Base-by-base conservation (phyloP, 2,329 filamentous ascomycete species). In the Trichocomaceae sp. region DNA sequence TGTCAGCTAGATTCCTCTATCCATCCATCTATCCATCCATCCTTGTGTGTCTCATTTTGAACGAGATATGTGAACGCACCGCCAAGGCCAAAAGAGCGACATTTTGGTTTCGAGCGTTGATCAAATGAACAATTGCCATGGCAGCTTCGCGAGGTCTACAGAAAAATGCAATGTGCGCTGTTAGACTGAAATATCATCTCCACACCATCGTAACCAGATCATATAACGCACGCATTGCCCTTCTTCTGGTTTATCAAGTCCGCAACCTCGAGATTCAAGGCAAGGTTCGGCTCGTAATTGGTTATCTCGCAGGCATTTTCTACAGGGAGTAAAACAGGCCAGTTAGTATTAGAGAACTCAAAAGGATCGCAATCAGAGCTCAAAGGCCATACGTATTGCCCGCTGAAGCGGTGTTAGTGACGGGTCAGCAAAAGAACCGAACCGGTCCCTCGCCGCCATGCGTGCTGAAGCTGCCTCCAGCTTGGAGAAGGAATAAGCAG, bases 231-330 rank as follows among this genome's bases (percentile, higher is more conserved):
- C 75, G 91, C 86, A 72, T 87, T 89, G 67, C 92, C 92, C 77
- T 97, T 97, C 79, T 97, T 99, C 67, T 86, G 86, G 75, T 99
- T 99, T 78, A 99, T 88, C 66, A 97, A 77, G 76, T 99, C 93
- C 65, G 90, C 80, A 66, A 99, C 95, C 79, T 99, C 93, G 69
- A 99, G 88, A 69, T 93, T 95, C 60, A 99, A 79, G 56, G 91
- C 93, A 54, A 99, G 86, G 69, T 99, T 97, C 59, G 93, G 92
- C 77, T 99, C 93, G 78, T 90, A 96, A 77, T 97, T 96, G 71
- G 95, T 88, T 50, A 93, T 90, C 66, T 93, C 95, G 78, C 93
- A 97, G 61, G 93, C 92, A 75, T 91, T 91, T 71, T 93, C 81
- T 83, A 15, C 22, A 35, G 9, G 19, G 6, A 42, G 23, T 4